Evolutionary conservation across 352 stramenopile species (phyloP), one percentile per base, ranked within the genome.

Genomic region (Phytophthora hibernalis): DNA sequence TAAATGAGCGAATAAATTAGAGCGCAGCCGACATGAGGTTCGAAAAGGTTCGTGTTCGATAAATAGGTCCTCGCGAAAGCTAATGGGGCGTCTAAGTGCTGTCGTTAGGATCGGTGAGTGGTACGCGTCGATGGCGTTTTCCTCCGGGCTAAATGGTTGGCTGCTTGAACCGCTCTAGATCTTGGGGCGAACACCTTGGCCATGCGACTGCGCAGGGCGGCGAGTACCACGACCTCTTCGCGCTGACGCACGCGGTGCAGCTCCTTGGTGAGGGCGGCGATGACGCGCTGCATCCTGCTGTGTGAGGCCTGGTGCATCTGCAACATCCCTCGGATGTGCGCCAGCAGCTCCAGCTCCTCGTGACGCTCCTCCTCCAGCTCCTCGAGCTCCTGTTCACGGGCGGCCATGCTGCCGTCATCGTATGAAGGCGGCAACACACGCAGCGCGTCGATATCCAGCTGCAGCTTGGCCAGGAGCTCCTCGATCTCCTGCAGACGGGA

Each of bases 401-500:
- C 72, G 2, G 54, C 55, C 6, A 80, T 40, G 24, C 72, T 84
- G 38, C 70, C 74, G 61, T 75, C 65, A 28, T 82, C 59, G 9
- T 60, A 38, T 9, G 59, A 63, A 3, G 54, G 45, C 11, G 70
- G 56, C n/a, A 72, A 40, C 49, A 72, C 45, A 10, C 54, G 62
- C 18, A 85, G 60, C 10, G 73, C 66, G 21, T 69, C 26, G 33
- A 90, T 70, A 45, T 88, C 80, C 22, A 77, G 61, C 50, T 80
- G 61, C 49, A 89, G 43, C 50, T 89, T 80, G 43, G 72, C 59
- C 52, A 89, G 73, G 60, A 83, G 82, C 53, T 72, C 71, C 26
- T 90, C 82, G 52, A 92, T 92, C 76, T 92, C 83, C 37, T 82
- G 52, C 21, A 92, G 73, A 0, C 83, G 81, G 13, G 68, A 49